Evolutionary conservation across 192 early-diverging fungal species (phyloP).

Genomic region (Dimargaris xerosporica): DNA sequence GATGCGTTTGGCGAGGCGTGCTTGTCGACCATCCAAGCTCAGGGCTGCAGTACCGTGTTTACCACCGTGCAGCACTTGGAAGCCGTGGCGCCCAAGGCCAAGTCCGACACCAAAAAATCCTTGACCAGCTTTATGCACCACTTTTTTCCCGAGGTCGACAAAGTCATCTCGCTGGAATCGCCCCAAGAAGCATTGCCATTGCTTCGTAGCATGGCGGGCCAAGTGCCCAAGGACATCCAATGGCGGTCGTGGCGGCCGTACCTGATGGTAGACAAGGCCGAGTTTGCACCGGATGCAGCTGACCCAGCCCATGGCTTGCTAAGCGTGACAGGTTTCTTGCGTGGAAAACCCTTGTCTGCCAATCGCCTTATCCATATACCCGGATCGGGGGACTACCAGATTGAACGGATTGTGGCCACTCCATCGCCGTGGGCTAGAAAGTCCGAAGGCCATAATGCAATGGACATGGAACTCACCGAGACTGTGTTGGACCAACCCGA

Average conservation of each 20-base stretch:
- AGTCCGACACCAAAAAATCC: constrained; percentile 66
- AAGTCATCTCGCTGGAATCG: constrained; percentile 48
- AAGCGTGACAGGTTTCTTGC: constrained; percentile 69
- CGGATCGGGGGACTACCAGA: constrained; percentile 88
- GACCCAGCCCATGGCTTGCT: constrained; percentile 42
- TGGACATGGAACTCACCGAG: constrained; percentile 20
- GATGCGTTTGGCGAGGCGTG: constrained; percentile 81
- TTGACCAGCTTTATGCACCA: constrained; percentile 66
- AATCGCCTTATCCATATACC: constrained; percentile 87
- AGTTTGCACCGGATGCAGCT: constrained; percentile 39
- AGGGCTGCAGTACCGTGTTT: constrained; percentile 67
- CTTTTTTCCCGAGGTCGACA: constrained; percentile 76
- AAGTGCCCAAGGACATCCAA: constrained; percentile 54
- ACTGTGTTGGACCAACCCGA: constrained; percentile 51
- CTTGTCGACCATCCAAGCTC: constrained; percentile 70
- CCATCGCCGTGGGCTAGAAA: constrained; percentile 17
- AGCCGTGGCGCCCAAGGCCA: constrained; percentile 38
- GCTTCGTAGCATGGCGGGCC: constrained; percentile 61
- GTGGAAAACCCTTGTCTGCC: constrained; percentile 74
- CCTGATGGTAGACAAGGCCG: constrained; percentile 63
- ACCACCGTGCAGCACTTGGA: constrained; percentile 61
- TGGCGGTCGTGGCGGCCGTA: constrained; percentile 87
- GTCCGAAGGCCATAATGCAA: constrained; percentile 19
- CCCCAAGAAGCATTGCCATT: constrained; percentile 41
- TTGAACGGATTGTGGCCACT: constrained; percentile 39